Evolutionary conservation across 768 basidiomycete species (phyloP), one percentile per base, ranked within the genome.

Genomic region (Fomitopsis pulvina): DNA sequence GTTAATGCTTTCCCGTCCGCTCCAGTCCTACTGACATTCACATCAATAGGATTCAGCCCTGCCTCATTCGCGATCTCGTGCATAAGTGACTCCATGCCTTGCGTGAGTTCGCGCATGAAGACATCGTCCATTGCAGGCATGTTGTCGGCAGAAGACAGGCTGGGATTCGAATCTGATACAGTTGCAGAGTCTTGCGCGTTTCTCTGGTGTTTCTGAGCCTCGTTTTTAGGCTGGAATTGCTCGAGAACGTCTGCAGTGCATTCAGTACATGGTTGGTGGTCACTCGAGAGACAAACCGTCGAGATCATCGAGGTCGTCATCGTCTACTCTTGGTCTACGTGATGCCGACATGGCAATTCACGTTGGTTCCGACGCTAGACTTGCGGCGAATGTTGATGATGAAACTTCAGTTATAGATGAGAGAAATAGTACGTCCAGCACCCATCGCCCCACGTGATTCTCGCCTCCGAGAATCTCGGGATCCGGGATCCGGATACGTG

Each of bases 241-340:
- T 75, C 72, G 28, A 79, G 67, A 43, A 79, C 71, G 57, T 78
- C 77, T 78, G 51, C 27, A 25, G 48, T 2, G 38, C 54, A 61
- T 53, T 61, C 49, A 14, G 41, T 41, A 32, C 29, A 40, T 9
- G 22, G 39, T 18, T 20, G 20, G 14, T 12, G 28, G 26, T 41
- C 29, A 44, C 49, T 26, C 16, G 37, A 24, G 41, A 34, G 39
- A 34, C 69, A 37, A 40, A 77, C 77, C 77, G 62, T 87, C 84
- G 41, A 87, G 76, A 58, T 87, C 84, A 59, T 87, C 84, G 18
- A 85, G 61, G 62, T 87, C 81, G 20, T 83, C 81, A n/a, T 71
- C 72, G 26, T 52, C 51, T 3, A 52, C 30, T 10, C 41, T 39
- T 25, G 51, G 38, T 37, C 38, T 37, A 12, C 37, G 40, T 12